Percentiles rank a stretch among this genome's conserved stretches.
phyloP scores from a whole-genome alignment of 768 basidiomycete species.

The Rhodotorula diobovata region DNA sequence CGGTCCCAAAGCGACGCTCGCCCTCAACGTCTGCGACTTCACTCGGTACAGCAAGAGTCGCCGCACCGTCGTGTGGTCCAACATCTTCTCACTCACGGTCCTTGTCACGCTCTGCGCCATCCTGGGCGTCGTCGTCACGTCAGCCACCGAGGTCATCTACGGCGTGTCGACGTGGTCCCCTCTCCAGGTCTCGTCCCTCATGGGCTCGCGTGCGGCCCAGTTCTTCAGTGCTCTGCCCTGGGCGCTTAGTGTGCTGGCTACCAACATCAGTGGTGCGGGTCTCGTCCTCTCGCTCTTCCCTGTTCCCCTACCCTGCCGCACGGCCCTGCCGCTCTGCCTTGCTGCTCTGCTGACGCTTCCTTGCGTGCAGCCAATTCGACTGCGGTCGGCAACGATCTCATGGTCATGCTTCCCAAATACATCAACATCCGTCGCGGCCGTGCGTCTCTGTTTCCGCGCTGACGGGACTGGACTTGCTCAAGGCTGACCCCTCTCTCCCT shows the following conservation, averaged over 20 bases:
- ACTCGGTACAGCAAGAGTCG: slow-evolving; percentile 37
- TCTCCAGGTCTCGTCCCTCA: slow-evolving; percentile 33
- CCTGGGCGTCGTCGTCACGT: slow-evolving; percentile 37
- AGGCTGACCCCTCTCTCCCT: slow-evolving; percentile 27
- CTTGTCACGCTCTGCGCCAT: slow-evolving; percentile 34
- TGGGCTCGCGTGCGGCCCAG: slow-evolving; percentile 40
- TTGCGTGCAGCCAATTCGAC: slow-evolving; percentile 26
- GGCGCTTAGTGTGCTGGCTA: slow-evolving; percentile 16
- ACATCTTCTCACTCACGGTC: slow-evolving; percentile 40
- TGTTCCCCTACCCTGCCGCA: too few species aligned
- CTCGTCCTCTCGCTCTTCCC: neutral
- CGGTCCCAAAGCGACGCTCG: slow-evolving; percentile 27
- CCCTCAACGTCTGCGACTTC: slow-evolving; percentile 39
- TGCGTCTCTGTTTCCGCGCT: neutral
- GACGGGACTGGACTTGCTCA: fast-evolving
- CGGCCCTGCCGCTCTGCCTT: too few species aligned
- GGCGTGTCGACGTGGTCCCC: slow-evolving; percentile 33
- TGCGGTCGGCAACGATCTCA: slow-evolving; percentile 34
- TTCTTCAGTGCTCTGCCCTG: slow-evolving; percentile 37
- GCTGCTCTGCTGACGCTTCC: neutral
- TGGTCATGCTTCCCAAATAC: slow-evolving; percentile 40
- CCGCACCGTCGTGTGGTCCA: slow-evolving; percentile 34
- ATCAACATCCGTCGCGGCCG: slow-evolving; percentile 41
- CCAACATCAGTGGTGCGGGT: slow-evolving; percentile 26
- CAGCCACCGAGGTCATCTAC: slow-evolving; percentile 32